These are phyloP conservation scores for Meyerozyma smithsonii DNA, from an alignment of 1,139 yeast species.

Conservation along the genomic window DNA sequence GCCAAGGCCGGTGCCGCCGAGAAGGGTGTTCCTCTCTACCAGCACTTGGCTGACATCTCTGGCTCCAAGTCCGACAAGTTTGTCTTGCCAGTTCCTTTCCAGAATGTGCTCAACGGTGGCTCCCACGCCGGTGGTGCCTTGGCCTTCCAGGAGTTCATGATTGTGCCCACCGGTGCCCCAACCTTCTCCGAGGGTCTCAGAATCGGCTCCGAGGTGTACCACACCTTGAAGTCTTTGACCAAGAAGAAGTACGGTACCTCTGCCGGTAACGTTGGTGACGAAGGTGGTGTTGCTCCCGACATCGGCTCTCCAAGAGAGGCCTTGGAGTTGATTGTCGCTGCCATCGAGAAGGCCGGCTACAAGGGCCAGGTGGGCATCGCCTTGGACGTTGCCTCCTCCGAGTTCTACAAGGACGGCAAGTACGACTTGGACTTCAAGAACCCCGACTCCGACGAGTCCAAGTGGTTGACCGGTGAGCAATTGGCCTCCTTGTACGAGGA, in stretches of 20 bases:
- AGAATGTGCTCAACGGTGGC: conserved; percentile 97
- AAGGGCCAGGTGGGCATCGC: conserved; percentile 86
- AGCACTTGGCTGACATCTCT: conserved; percentile 16
- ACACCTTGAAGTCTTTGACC: conserved; percentile 83
- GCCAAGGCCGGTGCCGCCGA: conserved; percentile 19
- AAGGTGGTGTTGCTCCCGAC: conserved; percentile 99
- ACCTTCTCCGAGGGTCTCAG: conserved; percentile 90
- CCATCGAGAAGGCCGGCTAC: conserved; percentile 91
- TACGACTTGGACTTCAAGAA: conserved; percentile 97
- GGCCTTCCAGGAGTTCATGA: conserved; percentile 98
- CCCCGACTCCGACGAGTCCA: conserved; percentile 81
- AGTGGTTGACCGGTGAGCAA: conserved; percentile 85
- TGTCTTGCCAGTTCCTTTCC: conserved; percentile 94
- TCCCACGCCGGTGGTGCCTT: conserved; percentile 98
- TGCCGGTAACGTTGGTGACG: conserved; percentile 99
- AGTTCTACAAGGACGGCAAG: conserved; percentile 91
- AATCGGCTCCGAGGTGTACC: conserved; percentile 96
- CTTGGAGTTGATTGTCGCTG: conserved; percentile 79
- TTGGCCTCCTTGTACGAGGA: conserved; percentile 77
- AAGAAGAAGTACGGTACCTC: conserved; percentile 92
- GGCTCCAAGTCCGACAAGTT: conserved; percentile 49
- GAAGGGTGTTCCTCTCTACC: conserved; percentile 16
- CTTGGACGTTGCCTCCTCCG: conserved; percentile 93
- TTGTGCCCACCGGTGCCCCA: conserved; percentile 86
- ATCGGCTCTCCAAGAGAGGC: conserved; percentile 92